Evolutionary conservation across 2,329 filamentous ascomycete genomes (phyloP).

Genomic region (Diaporthe citriasiana): DNA sequence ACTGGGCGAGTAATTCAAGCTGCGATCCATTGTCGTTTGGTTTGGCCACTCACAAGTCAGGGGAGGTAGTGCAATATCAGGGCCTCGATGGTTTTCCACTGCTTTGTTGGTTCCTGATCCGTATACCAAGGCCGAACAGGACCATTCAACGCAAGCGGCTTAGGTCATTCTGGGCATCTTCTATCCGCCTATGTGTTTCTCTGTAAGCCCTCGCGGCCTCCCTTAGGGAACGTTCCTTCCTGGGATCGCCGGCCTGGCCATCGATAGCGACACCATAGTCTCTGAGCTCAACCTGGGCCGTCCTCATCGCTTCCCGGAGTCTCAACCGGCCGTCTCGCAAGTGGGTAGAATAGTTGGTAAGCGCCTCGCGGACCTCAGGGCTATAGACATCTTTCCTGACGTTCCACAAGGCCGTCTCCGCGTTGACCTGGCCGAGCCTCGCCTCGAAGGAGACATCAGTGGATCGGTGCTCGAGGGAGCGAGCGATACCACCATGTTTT

Average conservation of each 20-base stretch:
- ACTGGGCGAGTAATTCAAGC: not conserved
- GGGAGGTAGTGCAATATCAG: not conserved
- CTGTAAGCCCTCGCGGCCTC: constrained; percentile 67
- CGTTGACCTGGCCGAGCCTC: constrained; percentile 57
- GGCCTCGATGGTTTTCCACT: not conserved
- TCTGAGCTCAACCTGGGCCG: constrained; percentile 59
- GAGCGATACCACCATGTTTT: constrained; percentile 67
- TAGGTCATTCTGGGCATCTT: constrained; percentile 65
- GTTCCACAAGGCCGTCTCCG: constrained; percentile 52
- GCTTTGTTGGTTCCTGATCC: not conserved
- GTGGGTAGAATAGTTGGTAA: constrained; percentile 64
- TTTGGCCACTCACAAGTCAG: not conserved
- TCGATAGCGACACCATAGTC: constrained; percentile 63
- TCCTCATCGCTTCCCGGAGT: constrained; percentile 59
- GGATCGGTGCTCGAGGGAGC: constrained; percentile 66
- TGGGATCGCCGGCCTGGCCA: constrained; percentile 42
- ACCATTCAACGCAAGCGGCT: constrained; percentile 35
- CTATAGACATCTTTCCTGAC: constrained; percentile 60
- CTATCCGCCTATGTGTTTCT: constrained; percentile 64
- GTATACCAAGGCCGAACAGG: not conserved
- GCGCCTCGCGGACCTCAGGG: constrained; percentile 57
- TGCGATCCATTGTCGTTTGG: not conserved
- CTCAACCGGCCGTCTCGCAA: constrained; percentile 63
- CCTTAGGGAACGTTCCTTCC: constrained; percentile 64
- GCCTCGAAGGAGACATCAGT: constrained; percentile 60